phyloP scores from a whole-genome alignment of 768 basidiomycete species.

The Suillus plorans region DNA sequence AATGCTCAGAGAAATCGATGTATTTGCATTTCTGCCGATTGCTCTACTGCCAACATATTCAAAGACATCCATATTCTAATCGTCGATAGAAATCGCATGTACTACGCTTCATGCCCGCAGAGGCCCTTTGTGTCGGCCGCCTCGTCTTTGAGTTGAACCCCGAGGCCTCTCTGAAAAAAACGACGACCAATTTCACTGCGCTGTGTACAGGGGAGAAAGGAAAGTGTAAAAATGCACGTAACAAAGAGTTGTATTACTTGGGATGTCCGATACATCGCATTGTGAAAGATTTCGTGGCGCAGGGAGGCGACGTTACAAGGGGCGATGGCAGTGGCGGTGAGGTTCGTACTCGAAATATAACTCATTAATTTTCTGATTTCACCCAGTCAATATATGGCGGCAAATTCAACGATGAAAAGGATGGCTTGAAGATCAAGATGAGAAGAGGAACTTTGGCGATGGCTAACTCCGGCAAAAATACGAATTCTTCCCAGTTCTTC shows the following conservation, averaged over 20 bases:
- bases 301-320: conserved; percentile 54
- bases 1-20: conserved; percentile 43
- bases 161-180: conserved; percentile 43
- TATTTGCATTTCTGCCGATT: conserved; percentile 35
- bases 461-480: conserved; percentile 52
- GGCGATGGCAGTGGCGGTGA: conserved; percentile 56
- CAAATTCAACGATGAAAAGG: conserved; percentile 51
- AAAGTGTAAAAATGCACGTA: conserved; percentile 44
- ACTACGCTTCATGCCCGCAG: conserved; percentile 36
- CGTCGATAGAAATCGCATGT: conserved; percentile 26
- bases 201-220: conserved; percentile 47
- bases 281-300: conserved; percentile 48
- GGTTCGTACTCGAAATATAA: conserved; percentile 30
- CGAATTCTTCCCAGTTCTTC: conserved; percentile 52
- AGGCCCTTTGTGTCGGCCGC: conserved; percentile 39
- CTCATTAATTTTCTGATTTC: conserved; percentile 3
- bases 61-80: neutral
- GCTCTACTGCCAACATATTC: conserved; percentile 15
- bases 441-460: conserved; percentile 47
- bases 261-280: conserved; percentile 46
- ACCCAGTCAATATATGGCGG: conserved; percentile 45
- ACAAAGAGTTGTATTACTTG: conserved; percentile 44
- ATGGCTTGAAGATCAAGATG: conserved; percentile 43
- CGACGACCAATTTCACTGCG: conserved; percentile 47
- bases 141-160: conserved; percentile 42